Base-by-base conservation (phyloP, 129 eudicot genomes). In the Daucus carota region DNA sequence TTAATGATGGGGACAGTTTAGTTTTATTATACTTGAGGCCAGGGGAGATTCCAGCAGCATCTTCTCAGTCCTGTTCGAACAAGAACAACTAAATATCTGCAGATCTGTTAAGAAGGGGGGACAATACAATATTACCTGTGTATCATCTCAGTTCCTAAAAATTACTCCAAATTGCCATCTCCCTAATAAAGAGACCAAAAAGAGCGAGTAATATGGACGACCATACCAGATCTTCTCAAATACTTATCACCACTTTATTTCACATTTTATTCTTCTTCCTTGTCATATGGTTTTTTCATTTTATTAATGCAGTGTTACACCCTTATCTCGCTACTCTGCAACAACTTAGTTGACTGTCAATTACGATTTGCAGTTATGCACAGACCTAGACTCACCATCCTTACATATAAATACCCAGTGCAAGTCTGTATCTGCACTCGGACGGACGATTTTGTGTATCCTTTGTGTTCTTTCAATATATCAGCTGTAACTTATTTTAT, bases 161-260 rank as follows among this genome's bases (percentile, higher is more conserved):
- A 67, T 80, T 84, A 80, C 85, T 3, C 6, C 24, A 11, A n/a
- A 34, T 31, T 80, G 65, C 79, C 84, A 68, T 42, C 28, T 14
- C 67, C 31, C 60, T 11, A 31, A 45, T 62, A 22, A 24, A 71
- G 48, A 63, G 70, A 74, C 44, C 10, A 46, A 20, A 50, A 54
- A 76, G 88, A 85, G 76, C 84, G 81, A 82, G 88, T 78, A 85
- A 79, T 80, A 79, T 57, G 85, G 81, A 70, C 54, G 45, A 32
- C 80, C 59, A 42, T 28, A 73, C 59, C 68, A 52, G 65, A 48
- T 52, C 67, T 36, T 48, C 11, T 34, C 50, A 73, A 72, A 72
- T n/a, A 38, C 62, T 45, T 29, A 72, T 16, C 75, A 28, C n/a
- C n/a, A 50, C 59, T 80, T 68, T 78, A 26, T 74, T 78, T 59